Percentiles rank a stretch among this genome's conserved stretches.
Evolutionary conservation across 2,329 filamentous ascomycete genomes (phyloP).

Genomic region (Venturia oleaginea): DNA sequence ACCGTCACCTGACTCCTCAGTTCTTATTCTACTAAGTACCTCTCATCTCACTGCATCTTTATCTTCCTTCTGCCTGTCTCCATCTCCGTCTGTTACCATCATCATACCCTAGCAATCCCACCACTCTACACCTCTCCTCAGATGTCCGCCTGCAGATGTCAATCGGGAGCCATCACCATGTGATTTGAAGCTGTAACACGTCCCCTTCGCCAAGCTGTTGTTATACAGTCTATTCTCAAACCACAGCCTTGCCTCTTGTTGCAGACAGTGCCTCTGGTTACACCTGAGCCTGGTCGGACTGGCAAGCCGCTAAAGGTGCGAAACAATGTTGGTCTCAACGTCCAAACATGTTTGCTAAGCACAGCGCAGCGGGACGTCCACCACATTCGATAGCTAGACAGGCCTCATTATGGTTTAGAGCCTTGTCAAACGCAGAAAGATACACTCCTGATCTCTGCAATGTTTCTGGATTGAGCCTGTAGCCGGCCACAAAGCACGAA

Average conservation of each 20-base stretch:
- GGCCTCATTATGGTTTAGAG: neutral
- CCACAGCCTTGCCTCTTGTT: neutral
- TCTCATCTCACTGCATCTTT: too few species aligned
- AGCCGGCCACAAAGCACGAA: neutral
- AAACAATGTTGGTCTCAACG: neutral
- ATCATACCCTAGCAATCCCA: too few species aligned
- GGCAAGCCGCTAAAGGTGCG: neutral
- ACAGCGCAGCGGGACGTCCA: neutral
- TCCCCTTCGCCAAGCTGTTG: neutral
- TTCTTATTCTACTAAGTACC: too few species aligned
- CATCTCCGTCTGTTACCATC: too few species aligned
- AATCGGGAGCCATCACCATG: neutral
- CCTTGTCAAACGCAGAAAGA: neutral
- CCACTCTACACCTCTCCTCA: too few species aligned
- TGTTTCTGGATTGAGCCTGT: neutral
- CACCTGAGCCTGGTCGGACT: too few species aligned
- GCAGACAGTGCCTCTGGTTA: neutral
- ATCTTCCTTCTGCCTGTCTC: too few species aligned
- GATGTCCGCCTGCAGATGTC: neutral
- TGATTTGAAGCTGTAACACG: neutral
- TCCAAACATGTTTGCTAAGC: neutral
- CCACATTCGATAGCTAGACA: neutral
- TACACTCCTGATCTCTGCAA: neutral
- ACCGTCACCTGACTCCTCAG: too few species aligned
- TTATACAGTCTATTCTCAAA: neutral